Conservation (phyloP, 2,329 filamentous ascomycete genomes). For the Pyrenophora tritici-repentis region DNA sequence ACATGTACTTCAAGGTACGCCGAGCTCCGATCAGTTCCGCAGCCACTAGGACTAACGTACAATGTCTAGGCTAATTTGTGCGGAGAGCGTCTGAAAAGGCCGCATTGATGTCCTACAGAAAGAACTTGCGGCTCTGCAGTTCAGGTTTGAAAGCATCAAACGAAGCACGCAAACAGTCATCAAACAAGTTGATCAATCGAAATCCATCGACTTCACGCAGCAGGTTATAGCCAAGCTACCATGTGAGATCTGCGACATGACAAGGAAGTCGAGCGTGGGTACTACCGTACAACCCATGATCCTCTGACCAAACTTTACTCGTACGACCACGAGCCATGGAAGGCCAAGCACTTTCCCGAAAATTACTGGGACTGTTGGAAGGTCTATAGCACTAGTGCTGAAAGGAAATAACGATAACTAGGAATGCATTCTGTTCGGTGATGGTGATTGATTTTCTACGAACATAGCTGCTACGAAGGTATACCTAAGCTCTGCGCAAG, state of each 20-base stretch:
- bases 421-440: too few species aligned
- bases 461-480: too few species aligned
- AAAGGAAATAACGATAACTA: too few species aligned
- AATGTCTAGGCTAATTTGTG: conserved; percentile 2
- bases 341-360: conserved; percentile 19
- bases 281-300: conserved; percentile 27
- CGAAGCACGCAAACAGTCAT: conserved; percentile 9
- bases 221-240: conserved; percentile 15
- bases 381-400: too few species aligned
- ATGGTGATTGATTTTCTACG: too few species aligned
- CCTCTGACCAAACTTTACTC: conserved; percentile 23
- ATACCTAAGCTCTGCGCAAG: too few species aligned
- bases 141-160: conserved; percentile 7
- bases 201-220: conserved; percentile 18
- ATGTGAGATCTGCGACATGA: conserved; percentile 20
- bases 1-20: conserved; percentile 3
- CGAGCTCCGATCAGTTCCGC: neutral
- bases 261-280: conserved; percentile 23
- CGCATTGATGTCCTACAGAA: conserved; percentile 8
- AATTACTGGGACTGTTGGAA: too few species aligned
- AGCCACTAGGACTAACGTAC: neutral
- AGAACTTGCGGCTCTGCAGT: conserved; percentile 13
- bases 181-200: conserved; percentile 18
- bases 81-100: conserved; percentile 5
- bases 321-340: conserved; percentile 23